Percentiles rank a stretch among this genome's conserved stretches.
Conservation (phyloP, 352 stramenopile genomes). For the Phytophthora chlamydospora region DNA sequence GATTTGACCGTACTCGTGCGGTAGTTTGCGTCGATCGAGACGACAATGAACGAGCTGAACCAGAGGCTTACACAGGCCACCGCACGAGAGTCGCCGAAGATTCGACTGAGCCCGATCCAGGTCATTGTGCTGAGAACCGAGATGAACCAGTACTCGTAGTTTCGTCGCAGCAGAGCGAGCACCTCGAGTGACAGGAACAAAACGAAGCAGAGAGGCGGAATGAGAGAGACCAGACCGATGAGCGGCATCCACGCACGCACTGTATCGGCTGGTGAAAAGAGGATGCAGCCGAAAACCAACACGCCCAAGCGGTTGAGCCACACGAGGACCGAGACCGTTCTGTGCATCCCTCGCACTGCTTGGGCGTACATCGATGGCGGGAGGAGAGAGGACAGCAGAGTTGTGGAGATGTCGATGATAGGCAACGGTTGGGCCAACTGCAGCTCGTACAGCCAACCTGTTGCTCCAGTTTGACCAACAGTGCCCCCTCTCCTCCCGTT, state of each 20-base stretch:
- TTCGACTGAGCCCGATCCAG: slow-evolving; percentile 14
- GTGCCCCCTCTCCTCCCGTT: neutral
- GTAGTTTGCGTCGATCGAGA: slow-evolving; percentile 32
- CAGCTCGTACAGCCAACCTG: neutral
- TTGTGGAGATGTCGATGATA: slow-evolving; percentile 3
- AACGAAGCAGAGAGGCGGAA: neutral
- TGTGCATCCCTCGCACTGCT: neutral
- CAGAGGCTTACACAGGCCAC: slow-evolving; percentile 8
- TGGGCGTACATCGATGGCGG: neutral
- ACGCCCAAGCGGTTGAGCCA: neutral
- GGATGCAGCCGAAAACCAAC: neutral
- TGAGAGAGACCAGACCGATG: neutral
- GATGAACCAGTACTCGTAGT: slow-evolving; percentile 29
- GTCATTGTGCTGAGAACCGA: slow-evolving; percentile 21
- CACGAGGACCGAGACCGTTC: neutral
- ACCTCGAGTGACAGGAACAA: slow-evolving; percentile 24
- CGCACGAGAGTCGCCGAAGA: slow-evolving; percentile 20
- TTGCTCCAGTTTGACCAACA: neutral
- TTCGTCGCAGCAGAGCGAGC: slow-evolving; percentile 8
- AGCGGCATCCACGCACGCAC: neutral
- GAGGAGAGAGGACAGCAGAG: neutral
- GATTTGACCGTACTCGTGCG: slow-evolving; percentile 14
- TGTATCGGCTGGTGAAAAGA: neutral
- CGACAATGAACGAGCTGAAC: slow-evolving; percentile 8
- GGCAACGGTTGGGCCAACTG: neutral